phyloP scores from a whole-genome alignment of 2,329 filamentous ascomycete genomes.

The Fusarium sp. region DNA sequence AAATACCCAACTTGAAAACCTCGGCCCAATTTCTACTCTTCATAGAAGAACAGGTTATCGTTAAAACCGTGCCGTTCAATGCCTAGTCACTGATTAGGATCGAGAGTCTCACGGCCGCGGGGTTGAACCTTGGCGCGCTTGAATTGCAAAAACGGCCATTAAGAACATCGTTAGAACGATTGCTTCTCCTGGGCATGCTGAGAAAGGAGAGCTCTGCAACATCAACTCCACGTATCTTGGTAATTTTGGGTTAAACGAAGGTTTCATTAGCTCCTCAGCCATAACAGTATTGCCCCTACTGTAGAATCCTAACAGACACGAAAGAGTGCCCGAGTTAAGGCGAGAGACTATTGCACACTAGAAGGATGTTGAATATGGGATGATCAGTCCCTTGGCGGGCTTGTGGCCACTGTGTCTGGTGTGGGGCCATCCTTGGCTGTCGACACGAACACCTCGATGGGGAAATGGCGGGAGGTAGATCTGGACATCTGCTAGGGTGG shows the following conservation, averaged over 20 bases:
- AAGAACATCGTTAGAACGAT: slow-evolving; percentile 11
- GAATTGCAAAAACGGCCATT: slow-evolving; percentile 24
- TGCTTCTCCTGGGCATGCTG: slow-evolving; percentile 16
- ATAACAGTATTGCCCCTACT: slow-evolving; percentile 17
- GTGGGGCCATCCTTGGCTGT: slow-evolving; percentile 6
- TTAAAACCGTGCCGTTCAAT: slow-evolving; percentile 19
- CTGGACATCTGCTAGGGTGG: not conserved
- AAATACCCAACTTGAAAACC: not conserved
- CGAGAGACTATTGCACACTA: not conserved
- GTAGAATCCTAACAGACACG: slow-evolving; percentile 3
- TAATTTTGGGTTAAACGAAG: slow-evolving; percentile 9
- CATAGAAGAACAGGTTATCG: slow-evolving; percentile 13
- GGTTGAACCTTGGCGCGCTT: slow-evolving; percentile 7
- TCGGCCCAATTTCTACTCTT: slow-evolving; percentile 6
- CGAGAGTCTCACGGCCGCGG: slow-evolving; percentile 7
- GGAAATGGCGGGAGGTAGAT: slow-evolving; percentile 10
- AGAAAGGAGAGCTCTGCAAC: slow-evolving; percentile 11
- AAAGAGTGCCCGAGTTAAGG: slow-evolving; percentile 13
- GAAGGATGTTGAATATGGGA: slow-evolving; percentile 32
- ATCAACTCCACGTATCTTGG: slow-evolving; percentile 16
- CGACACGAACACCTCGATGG: slow-evolving; percentile 2
- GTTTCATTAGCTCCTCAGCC: slow-evolving; percentile 14
- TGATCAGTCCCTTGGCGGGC: slow-evolving; percentile 22
- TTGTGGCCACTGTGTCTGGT: slow-evolving; percentile 10
- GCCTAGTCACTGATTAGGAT: slow-evolving; percentile 11